Base-by-base conservation (phyloP, 192 early-diverging fungal species). In the Lobosporangium transversale region DNA sequence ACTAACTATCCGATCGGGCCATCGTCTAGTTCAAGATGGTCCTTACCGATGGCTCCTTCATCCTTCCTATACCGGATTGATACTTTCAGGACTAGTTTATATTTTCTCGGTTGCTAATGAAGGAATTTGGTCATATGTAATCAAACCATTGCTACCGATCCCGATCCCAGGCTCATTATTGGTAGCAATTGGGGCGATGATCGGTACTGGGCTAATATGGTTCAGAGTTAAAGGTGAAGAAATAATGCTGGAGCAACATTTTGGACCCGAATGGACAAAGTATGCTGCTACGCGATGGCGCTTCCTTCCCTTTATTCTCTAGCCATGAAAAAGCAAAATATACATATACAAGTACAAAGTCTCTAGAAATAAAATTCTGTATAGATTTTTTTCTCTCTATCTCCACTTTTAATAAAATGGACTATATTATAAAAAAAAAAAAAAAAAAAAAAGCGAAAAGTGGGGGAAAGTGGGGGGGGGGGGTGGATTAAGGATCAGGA, bases 51-150 rank as follows among this genome's bases (percentile, higher is more conserved):
- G 27, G 8, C 61, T 71, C 27, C 30, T 71, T 31, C 69, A 71
- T 15, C 69, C 60, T 21, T 71, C 69, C 23, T 71, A 71, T 24
- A 71, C 69, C 0, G 69, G 40, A 7, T 20, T 69, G 0, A 69
- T 69, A 51, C 44, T 69, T 26, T 43, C 58, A 29, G 67, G 67
- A 1, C 52, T 58, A 30, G n/a, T 54, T 2, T 58, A 63, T n/a
- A n/a, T 71, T 7, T 63, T 57, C 27, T 51, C 52, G 2, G 2
- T 71, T 20, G 53, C 69, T 14, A 27, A 48, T 11, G 47, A 63
- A 20, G 69, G 69, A 4, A 57, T 49, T 36, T 71, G 69, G 60
- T 51, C 44, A 10, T 18, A 45, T n/a, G 4, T 62, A 20, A 44
- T 58, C 48, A 59, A 62, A 50, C 69, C 69, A 0, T 35, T 50